These are phyloP conservation scores for Xylariaceae sp. DNA, from an alignment of 2,329 filamentous ascomycete genomes.

Conservation along the genomic window DNA sequence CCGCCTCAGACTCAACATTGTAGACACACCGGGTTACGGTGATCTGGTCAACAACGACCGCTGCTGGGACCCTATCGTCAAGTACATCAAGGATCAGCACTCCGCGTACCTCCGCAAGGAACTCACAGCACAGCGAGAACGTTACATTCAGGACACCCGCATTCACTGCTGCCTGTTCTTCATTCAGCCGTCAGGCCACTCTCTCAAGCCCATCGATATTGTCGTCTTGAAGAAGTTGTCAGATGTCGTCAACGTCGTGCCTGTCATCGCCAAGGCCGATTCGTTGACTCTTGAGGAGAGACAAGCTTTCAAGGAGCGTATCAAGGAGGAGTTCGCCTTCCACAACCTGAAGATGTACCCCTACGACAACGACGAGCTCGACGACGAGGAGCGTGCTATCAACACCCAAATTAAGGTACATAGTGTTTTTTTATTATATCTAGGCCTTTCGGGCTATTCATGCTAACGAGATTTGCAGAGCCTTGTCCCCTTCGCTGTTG, in stretches of 20 bases:
- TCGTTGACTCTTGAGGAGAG: constrained; percentile 94
- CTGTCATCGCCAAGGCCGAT: constrained; percentile 97
- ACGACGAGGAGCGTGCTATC: constrained; percentile 89
- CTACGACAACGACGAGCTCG: constrained; percentile 98
- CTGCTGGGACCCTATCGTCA: constrained; percentile 99
- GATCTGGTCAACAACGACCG: constrained; percentile 99
- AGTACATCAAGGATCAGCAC: constrained; percentile 99
- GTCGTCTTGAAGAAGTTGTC: constrained; percentile 99
- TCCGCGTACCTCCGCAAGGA: constrained; percentile 98
- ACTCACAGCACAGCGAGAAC: constrained; percentile 96
- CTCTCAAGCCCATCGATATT: constrained; percentile 98
- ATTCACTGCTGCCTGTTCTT: constrained; percentile 99
- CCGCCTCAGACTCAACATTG: constrained; percentile 94
- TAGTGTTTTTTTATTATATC: background rate
- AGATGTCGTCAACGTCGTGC: constrained; percentile 98
- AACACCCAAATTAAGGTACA: constrained; percentile 94
- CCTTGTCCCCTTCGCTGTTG: constrained; percentile 94
- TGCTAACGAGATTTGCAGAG: constrained; percentile 51
- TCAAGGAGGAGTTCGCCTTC: constrained; percentile 99
- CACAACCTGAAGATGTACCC: constrained; percentile 99
- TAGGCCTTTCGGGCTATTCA: background rate
- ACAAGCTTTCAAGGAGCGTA: constrained; percentile 93
- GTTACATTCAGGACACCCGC: constrained; percentile 98
- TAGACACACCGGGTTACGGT: constrained; percentile 96
- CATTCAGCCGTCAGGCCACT: constrained; percentile 97